A percentile compares a stretch with the other conserved stretches of the same genome.
phyloP scores from a whole-genome alignment of 2,329 filamentous ascomycete species.

The Diaporthe destruens region DNA sequence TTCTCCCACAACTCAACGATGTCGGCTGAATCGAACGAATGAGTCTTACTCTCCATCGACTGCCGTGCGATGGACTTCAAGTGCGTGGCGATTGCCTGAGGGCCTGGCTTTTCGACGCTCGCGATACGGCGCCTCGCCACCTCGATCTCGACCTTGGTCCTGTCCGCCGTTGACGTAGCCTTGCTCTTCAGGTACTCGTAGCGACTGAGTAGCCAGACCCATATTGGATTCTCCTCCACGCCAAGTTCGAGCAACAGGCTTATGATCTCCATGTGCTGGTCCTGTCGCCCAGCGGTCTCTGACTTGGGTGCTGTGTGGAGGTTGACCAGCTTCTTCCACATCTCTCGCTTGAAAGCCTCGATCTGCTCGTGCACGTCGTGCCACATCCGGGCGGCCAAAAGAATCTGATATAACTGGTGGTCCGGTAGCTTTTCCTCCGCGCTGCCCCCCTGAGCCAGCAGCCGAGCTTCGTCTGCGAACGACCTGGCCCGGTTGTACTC shows the following conservation, averaged over 20 bases:
- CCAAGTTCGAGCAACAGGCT: conserved; percentile 90
- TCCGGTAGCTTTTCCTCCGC: conserved; percentile 73
- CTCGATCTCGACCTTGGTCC: conserved; percentile 93
- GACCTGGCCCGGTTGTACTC: conserved; percentile 87
- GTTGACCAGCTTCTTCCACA: conserved; percentile 85
- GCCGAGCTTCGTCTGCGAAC: conserved; percentile 82
- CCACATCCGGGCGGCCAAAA: conserved; percentile 95
- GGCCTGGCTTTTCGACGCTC: conserved; percentile 76
- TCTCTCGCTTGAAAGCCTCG: conserved; percentile 85
- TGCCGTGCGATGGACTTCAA: conserved; percentile 80
- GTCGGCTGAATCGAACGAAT: conserved; percentile 81
- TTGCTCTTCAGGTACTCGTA: conserved; percentile 91
- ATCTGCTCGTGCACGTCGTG: conserved; percentile 91
- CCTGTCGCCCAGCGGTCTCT: conserved; percentile 71
- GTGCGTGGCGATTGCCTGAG: conserved; percentile 78
- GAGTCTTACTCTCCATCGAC: conserved; percentile 69
- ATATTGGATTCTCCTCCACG: conserved; percentile 95
- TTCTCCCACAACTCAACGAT: conserved; percentile 95
- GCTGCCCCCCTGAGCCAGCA: conserved; percentile 70
- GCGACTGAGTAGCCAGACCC: conserved; percentile 92
- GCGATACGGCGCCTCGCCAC: conserved; percentile 86
- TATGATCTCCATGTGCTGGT: conserved; percentile 92
- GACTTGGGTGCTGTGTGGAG: conserved; percentile 70
- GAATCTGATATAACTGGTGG: conserved; percentile 84
- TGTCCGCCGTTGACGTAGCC: conserved; percentile 83